Conservation (phyloP, 352 stramenopile genomes). For the Globisporangium lucens region DNA sequence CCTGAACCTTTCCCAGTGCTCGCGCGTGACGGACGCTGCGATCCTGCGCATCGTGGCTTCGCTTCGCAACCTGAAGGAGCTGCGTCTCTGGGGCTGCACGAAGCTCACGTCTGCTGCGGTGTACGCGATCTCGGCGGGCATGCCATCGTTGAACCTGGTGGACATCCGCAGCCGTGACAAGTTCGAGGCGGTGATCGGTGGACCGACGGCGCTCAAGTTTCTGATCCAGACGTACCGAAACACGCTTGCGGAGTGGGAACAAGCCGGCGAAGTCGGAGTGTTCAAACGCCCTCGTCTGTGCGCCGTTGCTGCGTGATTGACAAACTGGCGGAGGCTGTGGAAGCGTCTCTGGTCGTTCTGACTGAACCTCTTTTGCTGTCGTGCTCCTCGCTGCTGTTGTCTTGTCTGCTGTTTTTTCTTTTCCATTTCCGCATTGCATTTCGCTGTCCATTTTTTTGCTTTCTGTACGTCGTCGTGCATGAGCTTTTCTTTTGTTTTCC, state of each 20-base stretch:
- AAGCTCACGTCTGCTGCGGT: slow-evolving; percentile 77
- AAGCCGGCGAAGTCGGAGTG: slow-evolving; percentile 61
- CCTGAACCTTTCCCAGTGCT: slow-evolving; percentile 84
- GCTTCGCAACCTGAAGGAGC: slow-evolving; percentile 56
- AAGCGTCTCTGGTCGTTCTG: slow-evolving; percentile 4
- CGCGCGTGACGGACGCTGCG: slow-evolving; percentile 66
- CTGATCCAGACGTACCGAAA: slow-evolving; percentile 74
- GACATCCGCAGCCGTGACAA: slow-evolving; percentile 80
- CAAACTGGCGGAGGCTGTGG: not conserved
- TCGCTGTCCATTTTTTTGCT: not conserved
- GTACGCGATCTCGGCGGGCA: slow-evolving; percentile 59
- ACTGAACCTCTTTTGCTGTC: slow-evolving; percentile 4
- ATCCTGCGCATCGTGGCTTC: slow-evolving; percentile 57
- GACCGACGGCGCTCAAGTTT: slow-evolving; percentile 68
- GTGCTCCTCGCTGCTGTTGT: slow-evolving; percentile 8
- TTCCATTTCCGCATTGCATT: slow-evolving; percentile 12
- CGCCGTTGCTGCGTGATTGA: slow-evolving; percentile 50
- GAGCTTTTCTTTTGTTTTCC: slow-evolving; percentile 3
- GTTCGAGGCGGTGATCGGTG: slow-evolving; percentile 74
- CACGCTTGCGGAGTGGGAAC: slow-evolving; percentile 67
- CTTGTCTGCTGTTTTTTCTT: slow-evolving; percentile 17
- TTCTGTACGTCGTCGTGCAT: slow-evolving; percentile 7
- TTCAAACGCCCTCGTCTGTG: slow-evolving; percentile 64
- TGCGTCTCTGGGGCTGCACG: slow-evolving; percentile 79
- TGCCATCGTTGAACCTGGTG: slow-evolving; percentile 60